phyloP scores from a whole-genome alignment of 352 stramenopile genomes.

The Phytophthora palmivora region DNA sequence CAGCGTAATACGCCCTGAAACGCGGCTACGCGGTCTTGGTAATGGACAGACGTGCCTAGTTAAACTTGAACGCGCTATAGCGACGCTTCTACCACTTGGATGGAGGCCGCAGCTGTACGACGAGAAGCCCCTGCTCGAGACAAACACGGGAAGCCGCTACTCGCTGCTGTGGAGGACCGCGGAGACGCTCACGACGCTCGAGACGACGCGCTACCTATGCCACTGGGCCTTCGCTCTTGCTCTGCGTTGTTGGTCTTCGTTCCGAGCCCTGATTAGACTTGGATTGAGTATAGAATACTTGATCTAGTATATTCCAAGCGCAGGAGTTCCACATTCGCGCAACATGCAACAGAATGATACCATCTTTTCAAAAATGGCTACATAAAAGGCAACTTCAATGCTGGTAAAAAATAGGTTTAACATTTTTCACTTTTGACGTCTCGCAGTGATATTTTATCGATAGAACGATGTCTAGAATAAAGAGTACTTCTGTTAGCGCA shows the following conservation, averaged over 20 bases:
- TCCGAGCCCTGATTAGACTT: slow-evolving; percentile 36
- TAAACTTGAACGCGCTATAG: slow-evolving; percentile 12
- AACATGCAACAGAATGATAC: neutral
- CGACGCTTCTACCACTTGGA: slow-evolving; percentile 24
- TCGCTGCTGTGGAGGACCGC: slow-evolving; percentile 21
- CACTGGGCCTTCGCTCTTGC: slow-evolving; percentile 40
- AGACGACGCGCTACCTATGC: slow-evolving; percentile 36
- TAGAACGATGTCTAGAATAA: slow-evolving; percentile 2
- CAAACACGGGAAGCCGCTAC: slow-evolving; percentile 20
- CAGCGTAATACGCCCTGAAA: slow-evolving; percentile 10
- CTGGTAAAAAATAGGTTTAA: neutral
- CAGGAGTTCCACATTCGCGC: neutral
- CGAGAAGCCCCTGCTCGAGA: slow-evolving; percentile 19
- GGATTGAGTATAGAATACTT: slow-evolving; percentile 21
- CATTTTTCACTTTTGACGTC: no score
- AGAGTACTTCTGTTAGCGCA: neutral
- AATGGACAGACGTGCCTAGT: neutral
- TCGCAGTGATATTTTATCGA: no score
- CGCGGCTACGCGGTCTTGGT: neutral
- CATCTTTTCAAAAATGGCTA: slow-evolving; percentile 3
- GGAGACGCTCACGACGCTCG: slow-evolving; percentile 34
- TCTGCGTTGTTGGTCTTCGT: slow-evolving; percentile 41
- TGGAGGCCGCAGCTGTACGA: slow-evolving; percentile 14
- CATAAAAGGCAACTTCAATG: slow-evolving; percentile 1
- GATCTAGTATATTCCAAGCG: neutral